Evolutionary conservation across 2,329 filamentous ascomycete species (phyloP), one percentile per base, ranked within the genome.

Genomic region (Trichoderma sp.): DNA sequence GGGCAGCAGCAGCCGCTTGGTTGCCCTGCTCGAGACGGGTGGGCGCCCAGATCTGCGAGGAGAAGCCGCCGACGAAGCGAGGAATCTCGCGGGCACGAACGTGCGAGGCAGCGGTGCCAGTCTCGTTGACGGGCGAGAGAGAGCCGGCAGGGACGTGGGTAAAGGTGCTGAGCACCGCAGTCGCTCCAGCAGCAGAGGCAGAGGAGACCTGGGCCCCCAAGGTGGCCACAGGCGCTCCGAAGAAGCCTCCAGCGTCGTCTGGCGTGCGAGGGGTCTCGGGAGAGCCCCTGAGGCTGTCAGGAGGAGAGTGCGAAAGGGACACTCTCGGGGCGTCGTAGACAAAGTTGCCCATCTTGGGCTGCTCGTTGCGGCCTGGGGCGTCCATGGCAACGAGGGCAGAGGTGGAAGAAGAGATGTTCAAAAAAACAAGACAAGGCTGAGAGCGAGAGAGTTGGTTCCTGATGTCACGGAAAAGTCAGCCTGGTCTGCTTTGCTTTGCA

Each of bases 41-140:
- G 2, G 58, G 49, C 26, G 49, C 28, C 66, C 58, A 68, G 10
- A 68, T 61, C 51, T 56, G 58, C 34, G 51, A 43, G 34, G 34
- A 37, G 21, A 32, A 32, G 32, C 46, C 14, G 14, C 39, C 6
- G 8, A 30, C n/a, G 26, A 51, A 59, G 14, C 64, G 64, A 49
- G 64, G 32, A 32, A 32, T 7, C 32, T 66, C 64, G 11, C 26
- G 28, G 37, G 26, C 64, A 0, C 26, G n/a, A 18, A 39, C 49
- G 8, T 24, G 52, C 37, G 63, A 26, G 43, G 64, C 52, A 30
- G 28, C 21, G 39, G 7, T 30, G 16, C n/a, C 39, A 21, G 51
- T 51, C 1, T 66, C 64, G 54, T 14, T 58, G 4, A 56, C 58
- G 5, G 64, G 49, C 21, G 54, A 55, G 21, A 37, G 34, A 30